Evolutionary conservation across 352 stramenopile species (phyloP).

Genomic region (Pythium scleroteichum): DNA sequence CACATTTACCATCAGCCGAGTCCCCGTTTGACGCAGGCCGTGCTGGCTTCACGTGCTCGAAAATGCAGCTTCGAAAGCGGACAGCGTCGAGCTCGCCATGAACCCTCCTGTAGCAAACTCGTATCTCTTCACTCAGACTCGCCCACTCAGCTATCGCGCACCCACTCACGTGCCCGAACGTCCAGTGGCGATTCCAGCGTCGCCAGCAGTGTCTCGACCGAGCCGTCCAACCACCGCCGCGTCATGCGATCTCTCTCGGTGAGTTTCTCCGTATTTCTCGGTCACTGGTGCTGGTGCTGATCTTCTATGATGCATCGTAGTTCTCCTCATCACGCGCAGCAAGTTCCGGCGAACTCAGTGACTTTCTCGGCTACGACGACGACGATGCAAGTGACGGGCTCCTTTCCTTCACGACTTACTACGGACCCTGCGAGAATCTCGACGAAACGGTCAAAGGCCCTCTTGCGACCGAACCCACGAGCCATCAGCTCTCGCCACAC

Average conservation of each 20-base stretch:
- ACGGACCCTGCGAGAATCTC: background rate
- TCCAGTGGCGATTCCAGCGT: constrained; percentile 48
- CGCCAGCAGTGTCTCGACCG: constrained; percentile 59
- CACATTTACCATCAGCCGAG: constrained; percentile 34
- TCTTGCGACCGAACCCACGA: background rate
- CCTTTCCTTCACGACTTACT: constrained; percentile 17
- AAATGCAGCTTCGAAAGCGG: constrained; percentile 37
- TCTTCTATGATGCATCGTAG: constrained; percentile 13
- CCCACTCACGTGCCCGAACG: background rate
- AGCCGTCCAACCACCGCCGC: constrained; percentile 52
- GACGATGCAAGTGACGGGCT: constrained; percentile 15
- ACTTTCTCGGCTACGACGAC: constrained; percentile 64
- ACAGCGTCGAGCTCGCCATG: background rate
- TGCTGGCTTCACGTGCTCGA: constrained; percentile 44
- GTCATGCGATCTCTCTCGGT: constrained; percentile 59
- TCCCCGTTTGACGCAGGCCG: constrained; percentile 44
- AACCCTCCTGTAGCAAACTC: background rate
- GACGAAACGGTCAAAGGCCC: constrained; percentile 3
- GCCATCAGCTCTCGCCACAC: background rate
- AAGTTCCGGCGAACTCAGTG: constrained; percentile 45
- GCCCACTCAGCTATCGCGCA: background rate
- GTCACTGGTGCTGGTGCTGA: background rate
- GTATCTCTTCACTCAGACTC: constrained; percentile 20
- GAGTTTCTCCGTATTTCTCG: constrained; percentile 25
- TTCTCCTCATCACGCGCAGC: constrained; percentile 33